A percentile compares a stretch with the other conserved stretches of the same genome.
Evolutionary conservation across 192 early-diverging fungal genomes (phyloP).

Genomic region (Diversispora eburnea): DNA sequence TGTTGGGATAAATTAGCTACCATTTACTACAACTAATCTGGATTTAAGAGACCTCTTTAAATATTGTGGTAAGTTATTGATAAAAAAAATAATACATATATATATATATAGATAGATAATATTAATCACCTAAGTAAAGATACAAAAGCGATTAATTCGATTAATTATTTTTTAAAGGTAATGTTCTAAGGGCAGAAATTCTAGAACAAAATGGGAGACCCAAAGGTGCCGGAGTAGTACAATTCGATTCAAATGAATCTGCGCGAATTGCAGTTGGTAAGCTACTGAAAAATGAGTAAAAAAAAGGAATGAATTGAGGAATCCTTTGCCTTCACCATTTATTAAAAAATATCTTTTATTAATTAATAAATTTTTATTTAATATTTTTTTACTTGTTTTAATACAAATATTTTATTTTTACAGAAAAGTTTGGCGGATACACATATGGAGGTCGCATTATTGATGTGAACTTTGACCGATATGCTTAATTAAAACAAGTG

Average conservation of each 20-base stretch:
- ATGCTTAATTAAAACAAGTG: slow-evolving; percentile 8
- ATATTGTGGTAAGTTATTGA: slow-evolving; percentile 39
- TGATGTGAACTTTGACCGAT: slow-evolving; percentile 43
- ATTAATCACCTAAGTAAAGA: too few species aligned
- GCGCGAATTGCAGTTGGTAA: slow-evolving; percentile 54
- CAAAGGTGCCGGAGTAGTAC: slow-evolving; percentile 53
- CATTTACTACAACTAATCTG: slow-evolving; percentile 55
- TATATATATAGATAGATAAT: too few species aligned
- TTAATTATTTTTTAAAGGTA: slow-evolving; percentile 22
- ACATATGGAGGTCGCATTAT: slow-evolving; percentile 47
- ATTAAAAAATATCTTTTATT: too few species aligned
- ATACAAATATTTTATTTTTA: background rate
- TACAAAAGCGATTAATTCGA: background rate
- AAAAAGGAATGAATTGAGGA: too few species aligned
- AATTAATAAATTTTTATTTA: too few species aligned
- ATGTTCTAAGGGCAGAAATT: slow-evolving; percentile 48
- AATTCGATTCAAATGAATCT: slow-evolving; percentile 45
- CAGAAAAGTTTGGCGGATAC: slow-evolving; percentile 49
- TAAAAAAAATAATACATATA: background rate
- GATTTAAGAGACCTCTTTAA: slow-evolving; percentile 56
- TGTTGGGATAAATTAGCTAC: slow-evolving; percentile 39
- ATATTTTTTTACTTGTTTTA: background rate
- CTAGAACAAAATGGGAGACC: slow-evolving; percentile 45
- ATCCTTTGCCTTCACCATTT: too few species aligned
- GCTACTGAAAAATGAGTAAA: background rate